Percentiles rank a stretch among this genome's conserved stretches.
phyloP scores from a whole-genome alignment of 1,284 basidiomycete genomes.

The Schizophyllum commune region DNA sequence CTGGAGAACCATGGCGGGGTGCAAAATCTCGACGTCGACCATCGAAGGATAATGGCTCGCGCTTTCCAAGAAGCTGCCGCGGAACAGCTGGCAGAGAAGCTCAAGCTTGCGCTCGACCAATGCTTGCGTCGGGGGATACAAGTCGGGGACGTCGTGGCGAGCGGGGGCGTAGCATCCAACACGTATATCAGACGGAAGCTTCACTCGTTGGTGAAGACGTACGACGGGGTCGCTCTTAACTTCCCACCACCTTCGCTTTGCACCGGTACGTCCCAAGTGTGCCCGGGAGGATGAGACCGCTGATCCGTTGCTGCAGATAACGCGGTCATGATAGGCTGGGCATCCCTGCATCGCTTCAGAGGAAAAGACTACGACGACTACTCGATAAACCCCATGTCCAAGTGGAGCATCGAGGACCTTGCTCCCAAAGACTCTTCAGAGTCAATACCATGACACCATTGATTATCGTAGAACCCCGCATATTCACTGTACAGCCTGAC shows the following conservation, averaged over 20 bases:
- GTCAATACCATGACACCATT: too few relatives aligned
- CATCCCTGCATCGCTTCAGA: slow-evolving; percentile 77
- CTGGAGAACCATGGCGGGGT: slow-evolving; percentile 32
- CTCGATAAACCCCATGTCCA: slow-evolving; percentile 45
- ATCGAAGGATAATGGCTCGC: slow-evolving; percentile 40
- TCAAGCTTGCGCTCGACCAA: slow-evolving; percentile 51
- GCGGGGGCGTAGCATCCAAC: slow-evolving; percentile 91
- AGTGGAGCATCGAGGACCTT: slow-evolving; percentile 67
- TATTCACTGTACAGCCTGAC: too few relatives aligned
- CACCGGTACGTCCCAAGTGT: slow-evolving; percentile 49
- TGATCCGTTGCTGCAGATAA: slow-evolving; percentile 53
- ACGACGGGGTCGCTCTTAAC: neutral
- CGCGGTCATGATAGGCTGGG: slow-evolving; percentile 93
- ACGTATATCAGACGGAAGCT: slow-evolving; percentile 34
- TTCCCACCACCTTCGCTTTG: slow-evolving; percentile 76
- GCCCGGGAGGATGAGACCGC: neutral
- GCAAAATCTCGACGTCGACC: slow-evolving; percentile 29
- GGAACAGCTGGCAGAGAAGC: slow-evolving; percentile 69
- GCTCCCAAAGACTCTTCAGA: neutral
- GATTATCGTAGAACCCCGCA: too few relatives aligned
- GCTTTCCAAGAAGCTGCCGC: slow-evolving; percentile 71
- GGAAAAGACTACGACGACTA: slow-evolving; percentile 58
- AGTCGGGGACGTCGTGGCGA: slow-evolving; percentile 63
- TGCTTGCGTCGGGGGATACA: slow-evolving; percentile 32
- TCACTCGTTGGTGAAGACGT: too few relatives aligned